Conservation (phyloP, 305 asterid species). For the Ajuga reptans region DNA sequence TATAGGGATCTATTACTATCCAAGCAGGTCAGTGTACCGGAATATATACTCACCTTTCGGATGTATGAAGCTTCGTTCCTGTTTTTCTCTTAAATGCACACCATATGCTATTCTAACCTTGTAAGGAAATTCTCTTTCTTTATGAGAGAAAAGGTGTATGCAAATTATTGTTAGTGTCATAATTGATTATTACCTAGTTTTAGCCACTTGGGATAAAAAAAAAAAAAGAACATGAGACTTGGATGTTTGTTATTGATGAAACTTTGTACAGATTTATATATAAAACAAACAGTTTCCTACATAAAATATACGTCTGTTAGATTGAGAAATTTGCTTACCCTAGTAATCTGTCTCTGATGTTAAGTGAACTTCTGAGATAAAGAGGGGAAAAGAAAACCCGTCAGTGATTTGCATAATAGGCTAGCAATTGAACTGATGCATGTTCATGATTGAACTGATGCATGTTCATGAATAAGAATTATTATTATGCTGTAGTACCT, state of each 20-base stretch:
- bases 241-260: neutral
- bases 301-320: neutral
- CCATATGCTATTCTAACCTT: slow-evolving; percentile 1
- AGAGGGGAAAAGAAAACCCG: neutral
- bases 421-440: neutral
- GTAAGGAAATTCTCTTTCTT: neutral
- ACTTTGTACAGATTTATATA: neutral
- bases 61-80: neutral
- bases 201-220: neutral
- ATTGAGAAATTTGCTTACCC: neutral
- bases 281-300: neutral
- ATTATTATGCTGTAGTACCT: neutral
- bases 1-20: slow-evolving; percentile 76
- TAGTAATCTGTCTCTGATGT: neutral
- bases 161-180: neutral
- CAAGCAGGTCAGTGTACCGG: slow-evolving; percentile 61
- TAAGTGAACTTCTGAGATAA: neutral
- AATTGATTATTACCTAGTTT: neutral
- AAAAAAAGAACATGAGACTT: neutral
- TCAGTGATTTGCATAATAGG: neutral
- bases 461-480: neutral
- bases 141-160: neutral
- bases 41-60: slow-evolving; percentile 19
- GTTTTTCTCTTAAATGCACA: neutral
- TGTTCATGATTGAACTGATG: neutral